phyloP scores from a whole-genome alignment of 2,329 filamentous ascomycete species.

The Epichloe glyceriae region DNA sequence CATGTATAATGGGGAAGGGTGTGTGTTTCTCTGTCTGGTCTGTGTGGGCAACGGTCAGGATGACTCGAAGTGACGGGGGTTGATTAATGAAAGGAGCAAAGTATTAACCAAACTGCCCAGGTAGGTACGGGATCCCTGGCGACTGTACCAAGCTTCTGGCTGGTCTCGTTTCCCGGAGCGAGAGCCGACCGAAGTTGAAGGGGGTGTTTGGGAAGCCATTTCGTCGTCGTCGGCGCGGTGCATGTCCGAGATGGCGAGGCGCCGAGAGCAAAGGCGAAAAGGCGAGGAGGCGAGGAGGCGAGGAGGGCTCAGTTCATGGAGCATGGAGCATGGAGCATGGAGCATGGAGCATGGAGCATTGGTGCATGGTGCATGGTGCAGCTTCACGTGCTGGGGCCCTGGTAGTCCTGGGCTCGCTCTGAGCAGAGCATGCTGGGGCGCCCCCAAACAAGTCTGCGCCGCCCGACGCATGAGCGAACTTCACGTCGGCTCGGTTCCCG shows the following conservation, averaged over 20 bases:
- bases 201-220: neutral
- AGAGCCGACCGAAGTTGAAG: neutral
- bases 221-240: conserved; percentile 3
- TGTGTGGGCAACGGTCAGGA: neutral
- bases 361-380: neutral
- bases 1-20: no score
- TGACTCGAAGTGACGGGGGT: neutral
- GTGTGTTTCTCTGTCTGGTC: no score
- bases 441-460: no score
- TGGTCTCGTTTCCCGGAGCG: neutral
- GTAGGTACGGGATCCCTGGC: neutral
- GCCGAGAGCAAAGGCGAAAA: neutral
- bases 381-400: neutral
- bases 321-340: neutral
- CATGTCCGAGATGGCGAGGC: conserved; percentile 6
- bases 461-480: neutral
- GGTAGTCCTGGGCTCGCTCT: no score
- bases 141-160: neutral
- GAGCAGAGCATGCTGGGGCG: no score
- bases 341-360: neutral
- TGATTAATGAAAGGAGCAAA: neutral
- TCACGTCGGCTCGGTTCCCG: no score
- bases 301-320: no score
- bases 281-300: no score
- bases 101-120: no score